phyloP scores from a whole-genome alignment of 129 eudicot species.

The Oenanthe sinensis region DNA sequence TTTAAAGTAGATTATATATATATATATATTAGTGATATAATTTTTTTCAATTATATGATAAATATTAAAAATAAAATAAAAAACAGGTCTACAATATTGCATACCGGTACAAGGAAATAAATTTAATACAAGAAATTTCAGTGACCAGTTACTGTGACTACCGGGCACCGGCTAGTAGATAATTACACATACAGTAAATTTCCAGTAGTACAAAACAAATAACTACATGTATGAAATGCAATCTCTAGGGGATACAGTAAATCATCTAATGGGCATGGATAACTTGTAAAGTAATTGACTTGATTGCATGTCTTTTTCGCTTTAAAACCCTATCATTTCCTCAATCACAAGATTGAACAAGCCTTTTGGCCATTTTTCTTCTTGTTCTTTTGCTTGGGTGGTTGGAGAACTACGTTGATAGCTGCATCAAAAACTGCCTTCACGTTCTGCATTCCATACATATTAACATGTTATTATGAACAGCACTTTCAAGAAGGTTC shows the following conservation, averaged over 20 bases:
- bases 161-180: not conserved
- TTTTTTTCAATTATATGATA: too few relatives aligned
- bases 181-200: not conserved
- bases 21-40: too few relatives aligned
- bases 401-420: conserved; percentile 21
- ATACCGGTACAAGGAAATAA: too few relatives aligned
- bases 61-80: too few relatives aligned
- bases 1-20: too few relatives aligned
- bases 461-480: not conserved
- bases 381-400: conserved; percentile 25
- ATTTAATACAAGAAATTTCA: not conserved
- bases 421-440: conserved; percentile 20
- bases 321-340: not conserved
- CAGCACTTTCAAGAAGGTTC: not conserved
- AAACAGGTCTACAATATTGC: too few relatives aligned
- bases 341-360: conserved; percentile 15
- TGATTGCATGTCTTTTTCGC: not conserved
- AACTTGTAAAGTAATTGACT: not conserved
- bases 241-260: conserved; percentile 7
- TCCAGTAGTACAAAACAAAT: not conserved
- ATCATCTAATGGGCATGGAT: not conserved
- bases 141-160: not conserved
- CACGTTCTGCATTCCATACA: conserved; percentile 17
- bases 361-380: conserved; percentile 15
- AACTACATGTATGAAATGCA: not conserved